A percentile compares a stretch with the other conserved stretches of the same genome.
These are phyloP conservation scores for Cavenderia fasciculata DNA, from an alignment of 78 protist genomes.

Conservation along the genomic window DNA sequence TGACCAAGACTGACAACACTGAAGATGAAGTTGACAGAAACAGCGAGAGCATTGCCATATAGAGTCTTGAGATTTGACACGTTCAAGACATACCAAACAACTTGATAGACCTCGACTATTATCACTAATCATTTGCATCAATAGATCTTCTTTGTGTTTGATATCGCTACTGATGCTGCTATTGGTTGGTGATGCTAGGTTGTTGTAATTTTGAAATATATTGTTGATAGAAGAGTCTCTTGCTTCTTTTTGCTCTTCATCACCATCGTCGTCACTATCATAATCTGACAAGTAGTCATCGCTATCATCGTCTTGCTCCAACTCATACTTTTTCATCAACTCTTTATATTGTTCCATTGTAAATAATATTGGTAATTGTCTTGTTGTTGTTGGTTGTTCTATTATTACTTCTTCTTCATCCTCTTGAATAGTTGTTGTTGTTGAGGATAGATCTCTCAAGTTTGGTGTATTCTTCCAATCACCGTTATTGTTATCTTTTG, in stretches of 20 bases:
- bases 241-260: neutral
- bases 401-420: neutral
- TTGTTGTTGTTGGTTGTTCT: too few relatives aligned
- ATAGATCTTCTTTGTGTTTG: neutral
- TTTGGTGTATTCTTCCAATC: too few relatives aligned
- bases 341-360: constrained; percentile 5
- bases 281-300: neutral
- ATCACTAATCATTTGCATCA: neutral
- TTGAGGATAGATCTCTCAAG: too few relatives aligned
- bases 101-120: neutral
- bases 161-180: neutral
- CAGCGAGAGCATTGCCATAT: constrained; percentile 14
- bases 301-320: neutral
- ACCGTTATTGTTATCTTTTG: too few relatives aligned
- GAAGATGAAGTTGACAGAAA: constrained; percentile 1
- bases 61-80: neutral
- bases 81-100: constrained; percentile 9
- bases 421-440: neutral
- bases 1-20: constrained; percentile 6
- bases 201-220: neutral
- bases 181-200: neutral
- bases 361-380: constrained; percentile 4
- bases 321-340: constrained; percentile 3
- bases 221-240: too few relatives aligned
- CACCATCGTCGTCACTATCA: neutral